Evolutionary conservation across 1,284 basidiomycete species (phyloP), one percentile per base, ranked within the genome.

Genomic region (Sanghuangporus baumii): DNA sequence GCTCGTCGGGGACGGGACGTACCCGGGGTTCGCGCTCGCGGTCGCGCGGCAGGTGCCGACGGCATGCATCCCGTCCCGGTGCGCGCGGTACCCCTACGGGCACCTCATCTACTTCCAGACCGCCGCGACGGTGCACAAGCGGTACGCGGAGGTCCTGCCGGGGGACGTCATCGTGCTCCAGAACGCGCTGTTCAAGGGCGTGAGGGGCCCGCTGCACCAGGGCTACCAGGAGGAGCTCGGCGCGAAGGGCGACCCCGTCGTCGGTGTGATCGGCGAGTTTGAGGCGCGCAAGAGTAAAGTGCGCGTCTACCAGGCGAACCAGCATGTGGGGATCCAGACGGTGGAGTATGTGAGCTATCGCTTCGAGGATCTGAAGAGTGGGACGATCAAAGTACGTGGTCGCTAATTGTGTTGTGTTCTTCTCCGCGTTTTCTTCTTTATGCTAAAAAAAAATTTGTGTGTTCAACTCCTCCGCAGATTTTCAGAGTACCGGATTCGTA

Each of bases 211-310:
- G 14, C 73, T 96, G 57, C 83, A 88, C 56, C 78, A 81, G 55
- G 96, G 96, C 72, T 81, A 79, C 63, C 82, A 83, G 78, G 76
- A 77, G 71, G 80, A 86, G 4, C 84, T 87, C 3, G 81, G 80
- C 2, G 82, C 80, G n/a, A 77, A 77, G 2, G 74, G 77, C n/a
- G 83, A 86, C 61, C 84, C 87, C 3, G 70, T 92, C 8, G 76
- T 91, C 11, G 94, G 87, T 8, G 76, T 97, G 37, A 84, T 96
- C 37, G 80, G 80, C 52, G 94, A 96, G 68, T 90, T 88, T 70
- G 94, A 96, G 70, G 75, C 78, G 65, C 92, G 89, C 81, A 96
- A 95, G 80, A 83, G 82, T 66, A 97, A 96, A 78, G 77, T 94
- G 59, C 83, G 81, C 71, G 86, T 90, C 48, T 87, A 88, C 73